These are phyloP conservation scores for Escovopsis weberi DNA, from an alignment of 2,329 filamentous ascomycete genomes.

Conservation along the genomic window DNA sequence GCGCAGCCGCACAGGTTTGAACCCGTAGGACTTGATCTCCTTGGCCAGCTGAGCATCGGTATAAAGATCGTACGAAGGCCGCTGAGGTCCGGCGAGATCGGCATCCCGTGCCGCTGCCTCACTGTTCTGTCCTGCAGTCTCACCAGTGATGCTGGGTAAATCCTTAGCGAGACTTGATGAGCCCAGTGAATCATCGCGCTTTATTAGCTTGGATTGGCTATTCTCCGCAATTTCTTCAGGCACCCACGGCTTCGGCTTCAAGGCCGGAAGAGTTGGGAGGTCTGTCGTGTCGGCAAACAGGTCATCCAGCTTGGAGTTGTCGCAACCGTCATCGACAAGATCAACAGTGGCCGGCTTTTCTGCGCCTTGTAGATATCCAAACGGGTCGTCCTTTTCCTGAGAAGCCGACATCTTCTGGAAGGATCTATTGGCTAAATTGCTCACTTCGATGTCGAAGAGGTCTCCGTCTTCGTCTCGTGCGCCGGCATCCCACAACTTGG, in stretches of 20 bases:
- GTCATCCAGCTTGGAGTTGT: constrained; percentile 5
- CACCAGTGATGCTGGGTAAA: no score
- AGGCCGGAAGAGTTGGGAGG: no score
- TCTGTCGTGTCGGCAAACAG: constrained; percentile 13
- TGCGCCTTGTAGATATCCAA: constrained; percentile 19
- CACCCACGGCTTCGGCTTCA: background rate
- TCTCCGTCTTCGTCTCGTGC: constrained; percentile 51
- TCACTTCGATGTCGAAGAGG: constrained; percentile 45
- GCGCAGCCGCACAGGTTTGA: constrained; percentile 56
- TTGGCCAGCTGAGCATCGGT: constrained; percentile 48
- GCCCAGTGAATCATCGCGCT: constrained; percentile 9
- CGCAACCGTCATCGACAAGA: background rate
- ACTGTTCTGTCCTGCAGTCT: no score
- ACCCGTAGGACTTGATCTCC: constrained; percentile 50
- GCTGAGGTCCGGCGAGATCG: constrained; percentile 3
- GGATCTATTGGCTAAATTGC: constrained; percentile 39
- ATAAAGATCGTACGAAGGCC: constrained; percentile 45
- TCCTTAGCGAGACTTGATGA: no score
- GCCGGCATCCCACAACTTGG: constrained; percentile 54
- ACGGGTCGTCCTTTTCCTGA: constrained; percentile 19
- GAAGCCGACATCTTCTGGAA: constrained; percentile 12
- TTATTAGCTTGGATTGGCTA: constrained; percentile 8
- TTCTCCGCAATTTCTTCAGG: constrained; percentile 2
- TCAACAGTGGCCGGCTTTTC: background rate
- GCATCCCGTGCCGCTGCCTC: no score